Conservation (phyloP, 2,329 filamentous ascomycete genomes). For the Neofusicoccum umdonicola region DNA sequence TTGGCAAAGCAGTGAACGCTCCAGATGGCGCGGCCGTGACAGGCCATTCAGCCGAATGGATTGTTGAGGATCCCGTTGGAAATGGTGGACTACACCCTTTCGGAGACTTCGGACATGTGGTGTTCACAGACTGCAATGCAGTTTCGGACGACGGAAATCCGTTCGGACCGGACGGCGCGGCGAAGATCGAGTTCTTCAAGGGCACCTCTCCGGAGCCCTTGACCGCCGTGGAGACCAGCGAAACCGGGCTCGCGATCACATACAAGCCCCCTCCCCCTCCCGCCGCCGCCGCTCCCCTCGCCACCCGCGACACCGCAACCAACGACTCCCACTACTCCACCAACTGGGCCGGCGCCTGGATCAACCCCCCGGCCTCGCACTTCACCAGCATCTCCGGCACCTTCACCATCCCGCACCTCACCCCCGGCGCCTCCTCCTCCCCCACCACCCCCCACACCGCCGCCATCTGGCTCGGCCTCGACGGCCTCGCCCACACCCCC, state of each 20-base stretch:
- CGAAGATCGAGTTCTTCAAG: conserved; percentile 39
- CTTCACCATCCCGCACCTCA: conserved; percentile 30
- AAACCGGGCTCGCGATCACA: not conserved
- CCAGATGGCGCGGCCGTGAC: not conserved
- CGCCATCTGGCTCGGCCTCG: not conserved
- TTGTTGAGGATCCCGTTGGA: conserved; percentile 16
- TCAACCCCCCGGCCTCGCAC: not conserved
- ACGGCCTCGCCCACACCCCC: not conserved
- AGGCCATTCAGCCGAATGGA: conserved; percentile 19
- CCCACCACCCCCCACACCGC: conserved; percentile 26
- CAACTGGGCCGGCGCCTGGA: not conserved
- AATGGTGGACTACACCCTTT: not conserved
- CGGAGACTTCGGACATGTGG: conserved; percentile 13
- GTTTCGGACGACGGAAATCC: conserved; percentile 33
- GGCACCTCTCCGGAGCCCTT: conserved; percentile 27
- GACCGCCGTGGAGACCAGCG: conserved; percentile 2
- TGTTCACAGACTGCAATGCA: conserved; percentile 8
- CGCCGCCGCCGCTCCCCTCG: too few species aligned
- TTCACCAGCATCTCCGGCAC: not conserved
- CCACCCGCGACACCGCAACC: not conserved
- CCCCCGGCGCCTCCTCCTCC: conserved; percentile 34
- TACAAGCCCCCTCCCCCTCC: not conserved
- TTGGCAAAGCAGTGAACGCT: conserved; percentile 35
- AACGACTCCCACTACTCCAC: not conserved
- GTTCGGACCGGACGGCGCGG: conserved; percentile 32